Evolutionary conservation across 106 monocot species (phyloP).

Genomic region (Amphibolis antarctica): DNA sequence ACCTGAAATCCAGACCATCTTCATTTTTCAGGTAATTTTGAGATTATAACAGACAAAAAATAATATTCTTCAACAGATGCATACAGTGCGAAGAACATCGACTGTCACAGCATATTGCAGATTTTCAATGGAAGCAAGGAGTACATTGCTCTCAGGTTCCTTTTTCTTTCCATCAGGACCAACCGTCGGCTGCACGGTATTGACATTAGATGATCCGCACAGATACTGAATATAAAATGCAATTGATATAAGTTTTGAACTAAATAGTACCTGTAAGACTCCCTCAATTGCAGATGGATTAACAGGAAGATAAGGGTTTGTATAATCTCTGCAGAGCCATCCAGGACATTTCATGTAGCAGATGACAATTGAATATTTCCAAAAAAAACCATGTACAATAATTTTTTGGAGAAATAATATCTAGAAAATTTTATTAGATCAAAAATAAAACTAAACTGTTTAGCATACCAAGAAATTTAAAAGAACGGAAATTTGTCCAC

Average conservation of each 20-base stretch:
- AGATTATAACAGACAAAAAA: neutral
- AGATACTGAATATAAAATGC: neutral
- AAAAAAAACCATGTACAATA: neutral
- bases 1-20: constrained; percentile 29
- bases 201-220: neutral
- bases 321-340: constrained; percentile 57
- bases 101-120: constrained; percentile 70
- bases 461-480: no score
- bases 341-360: constrained; percentile 2
- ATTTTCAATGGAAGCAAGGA: constrained; percentile 64
- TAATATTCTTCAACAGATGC: constrained; percentile 4
- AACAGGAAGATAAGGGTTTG: constrained; percentile 89
- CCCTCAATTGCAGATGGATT: constrained; percentile 77
- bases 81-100: constrained; percentile 71
- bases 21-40: neutral
- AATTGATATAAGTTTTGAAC: neutral
- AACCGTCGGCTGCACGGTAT: constrained; percentile 8
- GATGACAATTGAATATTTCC: neutral
- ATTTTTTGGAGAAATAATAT: neutral
- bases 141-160: constrained; percentile 67
- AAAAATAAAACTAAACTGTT: no score
- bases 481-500: no score
- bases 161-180: constrained; percentile 67
- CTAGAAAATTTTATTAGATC: neutral
- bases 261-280: constrained; percentile 37